A percentile compares a stretch with the other conserved stretches of the same genome.
phyloP scores from a whole-genome alignment of 2,329 filamentous ascomycete species.

The Huntiella savannae region DNA sequence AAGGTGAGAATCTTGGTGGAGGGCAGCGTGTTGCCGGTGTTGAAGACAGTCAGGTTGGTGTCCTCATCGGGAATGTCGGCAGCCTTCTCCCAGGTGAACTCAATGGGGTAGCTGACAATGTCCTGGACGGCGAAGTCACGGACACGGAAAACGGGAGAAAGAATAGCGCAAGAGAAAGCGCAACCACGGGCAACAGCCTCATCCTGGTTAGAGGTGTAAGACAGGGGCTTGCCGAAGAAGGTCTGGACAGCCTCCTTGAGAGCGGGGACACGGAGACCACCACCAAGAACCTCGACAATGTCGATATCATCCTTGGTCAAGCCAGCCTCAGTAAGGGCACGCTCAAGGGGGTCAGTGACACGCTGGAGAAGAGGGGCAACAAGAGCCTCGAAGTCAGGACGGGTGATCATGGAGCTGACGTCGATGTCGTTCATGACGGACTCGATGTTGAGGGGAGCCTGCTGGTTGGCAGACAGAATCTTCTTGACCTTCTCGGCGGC shows the following conservation, averaged over 20 bases:
- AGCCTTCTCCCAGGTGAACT: slow-evolving; percentile 98
- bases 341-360: slow-evolving; percentile 57
- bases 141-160: slow-evolving; percentile 94
- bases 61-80: slow-evolving; percentile 97
- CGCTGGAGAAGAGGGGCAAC: slow-evolving; percentile 67
- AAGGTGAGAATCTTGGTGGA: slow-evolving; percentile 99
- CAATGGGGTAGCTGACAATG: slow-evolving; percentile 93
- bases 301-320: slow-evolving; percentile 86
- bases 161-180: slow-evolving; percentile 92
- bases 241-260: slow-evolving; percentile 77
- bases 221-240: slow-evolving; percentile 85
- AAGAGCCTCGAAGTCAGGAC: slow-evolving; percentile 83
- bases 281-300: slow-evolving; percentile 79
- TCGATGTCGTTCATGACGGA: slow-evolving; percentile 97
- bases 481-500: slow-evolving; percentile 98
- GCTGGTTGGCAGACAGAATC: slow-evolving; percentile 85
- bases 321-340: slow-evolving; percentile 86
- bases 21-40: slow-evolving; percentile 88
- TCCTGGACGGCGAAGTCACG: slow-evolving; percentile 96
- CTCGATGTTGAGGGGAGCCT: slow-evolving; percentile 88
- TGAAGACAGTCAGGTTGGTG: slow-evolving; percentile 91
- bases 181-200: slow-evolving; percentile 91
- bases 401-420: slow-evolving; percentile 72
- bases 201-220: slow-evolving; percentile 95
- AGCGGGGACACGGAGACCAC: slow-evolving; percentile 78